A percentile compares a stretch with the other conserved stretches of the same genome.
Conservation (phyloP, 768 basidiomycete genomes). For the Boletus tomentosulus region DNA sequence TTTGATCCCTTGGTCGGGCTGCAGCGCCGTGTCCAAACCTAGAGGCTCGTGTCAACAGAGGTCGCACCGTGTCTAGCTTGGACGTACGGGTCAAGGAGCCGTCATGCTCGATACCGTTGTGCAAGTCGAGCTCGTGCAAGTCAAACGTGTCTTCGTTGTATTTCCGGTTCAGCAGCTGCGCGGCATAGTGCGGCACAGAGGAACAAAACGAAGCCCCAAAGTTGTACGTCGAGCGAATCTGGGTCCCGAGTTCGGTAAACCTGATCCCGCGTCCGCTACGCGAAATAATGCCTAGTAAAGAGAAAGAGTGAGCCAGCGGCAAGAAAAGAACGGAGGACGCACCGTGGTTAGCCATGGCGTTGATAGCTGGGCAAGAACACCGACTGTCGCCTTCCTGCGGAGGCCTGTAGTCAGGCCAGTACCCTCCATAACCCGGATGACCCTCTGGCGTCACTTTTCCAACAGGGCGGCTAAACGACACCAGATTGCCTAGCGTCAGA, state of each 20-base stretch:
- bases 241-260: slow-evolving; percentile 44
- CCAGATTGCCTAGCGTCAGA: slow-evolving; percentile 18
- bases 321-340: background rate
- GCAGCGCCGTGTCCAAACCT: slow-evolving; percentile 52
- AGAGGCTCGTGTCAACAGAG: background rate
- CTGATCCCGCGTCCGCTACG: slow-evolving; percentile 68
- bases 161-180: slow-evolving; percentile 50
- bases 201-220: slow-evolving; percentile 64
- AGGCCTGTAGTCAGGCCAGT: slow-evolving; percentile 66
- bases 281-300: slow-evolving; percentile 38
- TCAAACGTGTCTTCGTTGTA: slow-evolving; percentile 60
- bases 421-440: slow-evolving; percentile 54
- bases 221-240: slow-evolving; percentile 59
- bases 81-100: slow-evolving; percentile 32
- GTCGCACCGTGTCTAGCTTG: background rate
- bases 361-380: slow-evolving; percentile 69
- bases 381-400: slow-evolving; percentile 64
- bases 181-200: slow-evolving; percentile 60
- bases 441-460: slow-evolving; percentile 57
- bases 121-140: slow-evolving; percentile 61
- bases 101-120: slow-evolving; percentile 53
- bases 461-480: slow-evolving; percentile 22
- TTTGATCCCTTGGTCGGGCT: slow-evolving; percentile 50
- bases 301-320: background rate
- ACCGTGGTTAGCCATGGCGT: slow-evolving; percentile 86